Conservation (phyloP, 1,284 basidiomycete genomes). For the Fomitopsis schrenkii region DNA sequence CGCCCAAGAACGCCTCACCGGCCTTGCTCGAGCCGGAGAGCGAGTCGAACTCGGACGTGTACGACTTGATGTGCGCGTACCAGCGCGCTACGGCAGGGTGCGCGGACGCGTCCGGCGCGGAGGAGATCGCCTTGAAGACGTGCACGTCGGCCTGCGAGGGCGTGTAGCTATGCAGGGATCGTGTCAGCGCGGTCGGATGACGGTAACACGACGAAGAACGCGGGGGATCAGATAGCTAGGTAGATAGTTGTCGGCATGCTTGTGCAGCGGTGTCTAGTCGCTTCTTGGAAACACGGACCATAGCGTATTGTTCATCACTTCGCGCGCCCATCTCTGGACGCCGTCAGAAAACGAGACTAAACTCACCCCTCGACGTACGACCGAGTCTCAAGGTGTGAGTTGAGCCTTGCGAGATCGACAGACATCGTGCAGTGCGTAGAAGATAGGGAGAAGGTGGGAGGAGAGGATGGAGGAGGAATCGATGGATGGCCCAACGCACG, state of each 20-base stretch:
- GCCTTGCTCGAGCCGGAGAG: conserved; percentile 86
- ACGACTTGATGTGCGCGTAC: conserved; percentile 94
- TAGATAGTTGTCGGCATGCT: conserved; percentile 74
- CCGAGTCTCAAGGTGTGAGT: conserved; percentile 79
- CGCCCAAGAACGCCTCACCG: conserved; percentile 67
- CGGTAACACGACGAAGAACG: conserved; percentile 16
- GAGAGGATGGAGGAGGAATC: conserved; percentile 16
- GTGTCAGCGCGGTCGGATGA: conserved; percentile 12
- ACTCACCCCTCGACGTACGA: conserved; percentile 94
- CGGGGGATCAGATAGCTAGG: conserved; percentile 81
- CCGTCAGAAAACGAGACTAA: conserved; percentile 8
- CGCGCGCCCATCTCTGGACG: conserved; percentile 17
- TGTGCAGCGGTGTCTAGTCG: conserved; percentile 93
- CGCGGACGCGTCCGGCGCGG: conserved; percentile 60
- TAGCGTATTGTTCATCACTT: conserved; percentile 79
- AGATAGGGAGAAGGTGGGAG: conserved; percentile 7
- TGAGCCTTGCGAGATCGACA: conserved; percentile 72
- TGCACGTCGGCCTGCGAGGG: conserved; percentile 96
- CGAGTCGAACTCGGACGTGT: conserved; percentile 70
- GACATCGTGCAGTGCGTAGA: conserved; percentile 49
- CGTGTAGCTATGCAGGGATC: conserved; percentile 62
- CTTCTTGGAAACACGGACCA: conserved; percentile 99
- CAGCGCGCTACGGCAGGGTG: conserved; percentile 86
- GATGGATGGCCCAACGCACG: not conserved
- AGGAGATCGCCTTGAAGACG: conserved; percentile 79